Conservation (phyloP, 305 asterid genomes). For the Fraxinus floribunda region DNA sequence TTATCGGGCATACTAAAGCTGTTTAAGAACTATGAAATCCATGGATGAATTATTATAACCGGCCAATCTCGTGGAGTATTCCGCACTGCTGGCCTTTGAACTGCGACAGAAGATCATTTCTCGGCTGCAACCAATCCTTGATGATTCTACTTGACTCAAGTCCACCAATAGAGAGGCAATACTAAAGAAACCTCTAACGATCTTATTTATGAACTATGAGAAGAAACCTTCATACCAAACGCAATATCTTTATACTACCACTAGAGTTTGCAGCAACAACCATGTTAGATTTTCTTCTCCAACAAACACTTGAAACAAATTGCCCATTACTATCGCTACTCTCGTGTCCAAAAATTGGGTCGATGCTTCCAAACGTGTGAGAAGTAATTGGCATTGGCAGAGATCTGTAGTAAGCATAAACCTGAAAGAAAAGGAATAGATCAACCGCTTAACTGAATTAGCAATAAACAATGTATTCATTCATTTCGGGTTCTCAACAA, state of each 20-base stretch:
- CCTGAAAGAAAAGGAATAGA: constrained; percentile 38
- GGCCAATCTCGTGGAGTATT: not conserved
- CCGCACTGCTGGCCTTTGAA: not conserved
- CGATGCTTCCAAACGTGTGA: constrained; percentile 44
- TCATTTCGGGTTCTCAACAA: not conserved
- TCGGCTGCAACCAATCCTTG: not conserved
- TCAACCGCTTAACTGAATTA: not conserved
- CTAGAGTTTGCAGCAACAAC: constrained; percentile 59
- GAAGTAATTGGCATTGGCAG: constrained; percentile 58
- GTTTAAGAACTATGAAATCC: not conserved
- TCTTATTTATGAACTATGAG: not conserved
- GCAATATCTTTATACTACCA: constrained; percentile 47
- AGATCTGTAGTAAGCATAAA: constrained; percentile 52
- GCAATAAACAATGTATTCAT: not conserved
- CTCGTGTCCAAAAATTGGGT: constrained; percentile 44
- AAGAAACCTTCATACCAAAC: constrained; percentile 32
- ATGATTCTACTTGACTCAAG: not conserved
- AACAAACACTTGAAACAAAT: constrained; percentile 66
- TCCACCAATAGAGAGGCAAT: constrained; percentile 14
- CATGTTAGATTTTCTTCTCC: constrained; percentile 55
- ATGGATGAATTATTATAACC: not conserved
- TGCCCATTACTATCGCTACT: constrained; percentile 30
- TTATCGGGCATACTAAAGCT: not conserved
- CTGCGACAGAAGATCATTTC: not conserved
- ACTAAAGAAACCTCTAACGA: not conserved